Evolutionary conservation across 768 basidiomycete species (phyloP).

Genomic region (Paxillus rubicundulus): DNA sequence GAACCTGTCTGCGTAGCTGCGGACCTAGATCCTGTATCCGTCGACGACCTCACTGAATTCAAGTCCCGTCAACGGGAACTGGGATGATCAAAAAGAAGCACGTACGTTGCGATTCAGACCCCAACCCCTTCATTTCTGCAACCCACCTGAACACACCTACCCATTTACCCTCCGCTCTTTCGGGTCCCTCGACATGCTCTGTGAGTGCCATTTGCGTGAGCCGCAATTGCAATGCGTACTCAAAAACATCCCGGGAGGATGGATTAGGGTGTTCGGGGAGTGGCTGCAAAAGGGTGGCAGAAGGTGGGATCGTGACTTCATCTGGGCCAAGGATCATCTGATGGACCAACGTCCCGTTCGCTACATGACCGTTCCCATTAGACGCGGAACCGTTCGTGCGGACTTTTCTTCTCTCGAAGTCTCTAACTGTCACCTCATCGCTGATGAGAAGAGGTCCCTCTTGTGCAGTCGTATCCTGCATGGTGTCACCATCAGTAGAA

Average conservation of each 20-base stretch:
- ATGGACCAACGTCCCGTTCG: constrained; percentile 10
- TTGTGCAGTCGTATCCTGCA: constrained; percentile 9
- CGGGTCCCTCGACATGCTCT: constrained; percentile 83
- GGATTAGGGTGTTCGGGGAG: constrained; percentile 48
- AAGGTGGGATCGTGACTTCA: constrained; percentile 37
- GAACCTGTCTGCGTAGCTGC: constrained; percentile 20
- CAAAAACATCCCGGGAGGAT: constrained; percentile 61
- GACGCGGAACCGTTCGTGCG: background rate
- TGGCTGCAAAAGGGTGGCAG: constrained; percentile 42
- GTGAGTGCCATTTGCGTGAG: constrained; percentile 81
- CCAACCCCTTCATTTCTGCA: constrained; percentile 51
- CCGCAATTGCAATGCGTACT: constrained; percentile 77
- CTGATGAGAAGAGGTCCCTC: background rate
- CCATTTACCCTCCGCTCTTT: constrained; percentile 78
- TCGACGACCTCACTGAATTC: constrained; percentile 28
- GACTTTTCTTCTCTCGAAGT: constrained; percentile 14
- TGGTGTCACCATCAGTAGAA: constrained; percentile 20
- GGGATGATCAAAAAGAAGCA: background rate
- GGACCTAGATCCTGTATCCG: constrained; percentile 29
- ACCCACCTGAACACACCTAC: constrained; percentile 86
- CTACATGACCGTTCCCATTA: background rate
- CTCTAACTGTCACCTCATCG: constrained; percentile 1
- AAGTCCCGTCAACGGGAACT: background rate
- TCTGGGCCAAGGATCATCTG: constrained; percentile 29
- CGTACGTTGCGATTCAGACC: constrained; percentile 28